Evolutionary conservation across 148 eudicot species (phyloP).

Genomic region (Talinum fruticosum): DNA sequence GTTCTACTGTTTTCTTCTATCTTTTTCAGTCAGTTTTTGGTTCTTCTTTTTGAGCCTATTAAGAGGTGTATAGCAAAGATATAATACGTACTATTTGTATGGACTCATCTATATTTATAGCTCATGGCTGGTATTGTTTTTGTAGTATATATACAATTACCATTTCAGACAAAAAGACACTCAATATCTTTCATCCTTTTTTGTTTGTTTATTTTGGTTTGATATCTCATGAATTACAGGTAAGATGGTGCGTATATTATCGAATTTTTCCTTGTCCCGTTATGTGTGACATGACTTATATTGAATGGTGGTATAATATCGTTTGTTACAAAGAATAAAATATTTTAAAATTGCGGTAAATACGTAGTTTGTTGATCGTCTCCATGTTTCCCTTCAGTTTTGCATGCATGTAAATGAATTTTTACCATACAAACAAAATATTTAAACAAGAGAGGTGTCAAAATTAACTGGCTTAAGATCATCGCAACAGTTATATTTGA

Average conservation of each 20-base stretch:
- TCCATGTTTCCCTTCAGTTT: no score
- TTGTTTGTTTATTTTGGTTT: not conserved
- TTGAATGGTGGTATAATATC: no score
- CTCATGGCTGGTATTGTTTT: constrained; percentile 23
- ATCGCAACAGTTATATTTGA: no score
- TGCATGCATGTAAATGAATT: not conserved
- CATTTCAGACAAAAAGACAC: not conserved
- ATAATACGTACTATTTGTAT: not conserved
- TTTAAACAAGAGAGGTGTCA: no score
- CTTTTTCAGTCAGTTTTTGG: not conserved
- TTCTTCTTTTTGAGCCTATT: constrained; percentile 23
- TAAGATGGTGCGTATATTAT: no score
- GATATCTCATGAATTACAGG: not conserved
- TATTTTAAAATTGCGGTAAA: not conserved
- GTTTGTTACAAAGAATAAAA: no score
- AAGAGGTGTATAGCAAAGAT: constrained; percentile 18
- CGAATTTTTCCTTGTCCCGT: no score
- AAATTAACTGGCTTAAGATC: no score
- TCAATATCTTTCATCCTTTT: not conserved
- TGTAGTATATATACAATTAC: constrained; percentile 17
- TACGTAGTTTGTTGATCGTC: not conserved
- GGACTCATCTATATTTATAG: constrained; percentile 21
- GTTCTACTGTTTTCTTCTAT: not conserved
- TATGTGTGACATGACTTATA: no score
- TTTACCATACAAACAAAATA: no score